Percentiles rank a stretch among this genome's conserved stretches.
Conservation (phyloP, 306 rosid genomes). For the Hippophae rhamnoides region DNA sequence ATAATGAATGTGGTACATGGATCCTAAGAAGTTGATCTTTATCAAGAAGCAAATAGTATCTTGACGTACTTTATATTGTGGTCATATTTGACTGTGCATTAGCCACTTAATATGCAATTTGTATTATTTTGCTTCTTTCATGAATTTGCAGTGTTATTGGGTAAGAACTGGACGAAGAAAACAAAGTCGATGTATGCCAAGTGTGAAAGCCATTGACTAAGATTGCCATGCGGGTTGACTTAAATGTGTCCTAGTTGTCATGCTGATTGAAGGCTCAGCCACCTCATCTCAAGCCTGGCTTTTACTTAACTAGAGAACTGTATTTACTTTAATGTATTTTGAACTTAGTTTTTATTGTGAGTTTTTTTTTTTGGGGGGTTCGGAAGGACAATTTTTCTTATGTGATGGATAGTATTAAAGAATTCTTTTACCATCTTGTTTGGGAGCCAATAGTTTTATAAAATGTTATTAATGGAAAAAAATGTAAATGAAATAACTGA, state of each 20-base stretch:
- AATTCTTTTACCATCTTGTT: background rate
- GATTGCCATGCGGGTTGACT: slow-evolving; percentile 11
- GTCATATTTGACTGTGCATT: slow-evolving; percentile 3
- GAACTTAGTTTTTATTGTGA: background rate
- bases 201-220: slow-evolving; percentile 16
- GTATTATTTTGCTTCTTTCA: background rate
- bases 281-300: slow-evolving; percentile 5
- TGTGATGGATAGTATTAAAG: too few species aligned
- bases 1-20: background rate
- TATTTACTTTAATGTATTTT: background rate
- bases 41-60: background rate
- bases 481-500: too few species aligned
- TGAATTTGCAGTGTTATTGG: background rate
- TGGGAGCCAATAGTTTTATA: too few species aligned
- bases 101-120: slow-evolving; percentile 19
- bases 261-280: background rate
- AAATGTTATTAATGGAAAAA: too few species aligned
- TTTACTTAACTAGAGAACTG: slow-evolving; percentile 9
- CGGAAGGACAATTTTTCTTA: background rate
- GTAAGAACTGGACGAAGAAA: slow-evolving; percentile 3
- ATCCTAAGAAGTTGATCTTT: too few species aligned
- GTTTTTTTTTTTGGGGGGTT: background rate
- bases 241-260: background rate
- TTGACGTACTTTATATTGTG: background rate
- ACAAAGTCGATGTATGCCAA: slow-evolving; percentile 4